Percentiles rank a stretch among this genome's conserved stretches.
Conservation (phyloP, 2,329 filamentous ascomycete genomes). For the Teratosphaeriaceae sp. region DNA sequence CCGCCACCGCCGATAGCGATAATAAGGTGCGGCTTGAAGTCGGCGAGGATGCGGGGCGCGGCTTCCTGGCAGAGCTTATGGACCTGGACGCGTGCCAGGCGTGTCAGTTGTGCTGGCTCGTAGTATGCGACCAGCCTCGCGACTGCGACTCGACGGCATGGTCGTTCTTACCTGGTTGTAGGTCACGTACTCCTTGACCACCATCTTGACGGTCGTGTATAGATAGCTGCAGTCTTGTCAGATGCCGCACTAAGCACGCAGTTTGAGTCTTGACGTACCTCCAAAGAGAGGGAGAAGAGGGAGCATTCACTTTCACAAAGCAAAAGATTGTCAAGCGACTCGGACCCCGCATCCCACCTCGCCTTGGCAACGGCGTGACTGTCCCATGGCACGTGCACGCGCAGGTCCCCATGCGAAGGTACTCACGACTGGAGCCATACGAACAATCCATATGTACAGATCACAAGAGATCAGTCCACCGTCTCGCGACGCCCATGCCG, state of each 20-base stretch:
- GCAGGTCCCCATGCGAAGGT: neutral
- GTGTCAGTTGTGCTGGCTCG: neutral
- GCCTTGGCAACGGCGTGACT: neutral
- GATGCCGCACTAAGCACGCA: neutral
- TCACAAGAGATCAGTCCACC: neutral
- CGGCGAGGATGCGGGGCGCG: slow-evolving; percentile 71
- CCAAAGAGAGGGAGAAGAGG: slow-evolving; percentile 1
- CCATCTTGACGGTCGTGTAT: slow-evolving; percentile 28
- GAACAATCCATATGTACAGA: neutral
- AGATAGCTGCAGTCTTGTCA: too few relatives aligned
- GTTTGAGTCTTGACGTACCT: slow-evolving; percentile 3
- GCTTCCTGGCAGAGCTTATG: slow-evolving; percentile 94
- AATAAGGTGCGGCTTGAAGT: slow-evolving; percentile 91
- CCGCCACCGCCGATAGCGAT: slow-evolving; percentile 97
- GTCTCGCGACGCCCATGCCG: neutral
- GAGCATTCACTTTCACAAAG: neutral
- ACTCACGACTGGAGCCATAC: too few relatives aligned
- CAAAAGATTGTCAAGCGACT: slow-evolving; percentile 1
- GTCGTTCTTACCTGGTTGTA: slow-evolving; percentile 74
- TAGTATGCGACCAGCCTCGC: too few relatives aligned
- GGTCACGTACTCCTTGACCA: slow-evolving; percentile 81
- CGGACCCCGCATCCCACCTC: neutral
- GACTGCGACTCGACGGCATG: too few relatives aligned
- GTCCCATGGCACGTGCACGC: too few relatives aligned
- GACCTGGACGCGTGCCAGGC: slow-evolving; percentile 51